Percentiles rank a stretch among this genome's conserved stretches.
phyloP scores from a whole-genome alignment of 163 green algal genomes.

The Volvox carteri region DNA sequence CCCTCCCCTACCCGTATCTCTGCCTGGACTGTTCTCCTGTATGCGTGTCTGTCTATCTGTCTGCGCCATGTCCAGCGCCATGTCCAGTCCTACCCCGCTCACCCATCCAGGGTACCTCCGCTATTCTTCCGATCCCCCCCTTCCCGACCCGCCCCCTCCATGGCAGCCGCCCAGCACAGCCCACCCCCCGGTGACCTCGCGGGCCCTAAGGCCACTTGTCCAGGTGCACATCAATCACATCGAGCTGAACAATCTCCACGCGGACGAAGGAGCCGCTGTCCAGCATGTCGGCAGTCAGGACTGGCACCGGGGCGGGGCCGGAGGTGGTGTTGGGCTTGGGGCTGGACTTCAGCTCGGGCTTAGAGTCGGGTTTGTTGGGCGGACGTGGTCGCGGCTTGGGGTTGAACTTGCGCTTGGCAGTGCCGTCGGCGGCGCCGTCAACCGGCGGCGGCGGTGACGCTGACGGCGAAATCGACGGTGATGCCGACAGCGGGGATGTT shows the following conservation, averaged over 20 bases:
- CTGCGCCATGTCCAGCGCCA: too few species aligned
- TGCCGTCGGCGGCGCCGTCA: neutral
- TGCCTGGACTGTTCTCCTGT: neutral
- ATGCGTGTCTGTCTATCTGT: neutral
- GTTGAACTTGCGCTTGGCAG: neutral
- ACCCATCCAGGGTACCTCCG: too few species aligned
- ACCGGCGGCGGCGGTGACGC: too few species aligned
- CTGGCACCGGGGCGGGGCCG: neutral
- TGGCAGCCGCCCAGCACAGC: too few species aligned
- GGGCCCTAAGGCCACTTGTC: slow-evolving; percentile 68
- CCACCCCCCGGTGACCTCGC: too few species aligned
- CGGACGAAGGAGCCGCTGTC: slow-evolving; percentile 1
- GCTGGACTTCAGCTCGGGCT: neutral
- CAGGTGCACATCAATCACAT: slow-evolving; percentile 83
- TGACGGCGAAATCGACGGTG: too few species aligned
- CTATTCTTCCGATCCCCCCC: too few species aligned
- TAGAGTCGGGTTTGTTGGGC: neutral
- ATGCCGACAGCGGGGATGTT: too few species aligned
- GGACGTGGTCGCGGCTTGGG: neutral
- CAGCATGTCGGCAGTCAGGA: neutral
- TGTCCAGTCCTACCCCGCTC: too few species aligned
- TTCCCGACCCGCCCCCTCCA: too few species aligned
- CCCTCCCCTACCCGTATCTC: too few species aligned
- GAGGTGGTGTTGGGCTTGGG: neutral
- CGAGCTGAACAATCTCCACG: slow-evolving; percentile 80